Evolutionary conservation across 352 stramenopile genomes (phyloP), one percentile per base, ranked within the genome.

Genomic region (Phytophthora pinifolia): DNA sequence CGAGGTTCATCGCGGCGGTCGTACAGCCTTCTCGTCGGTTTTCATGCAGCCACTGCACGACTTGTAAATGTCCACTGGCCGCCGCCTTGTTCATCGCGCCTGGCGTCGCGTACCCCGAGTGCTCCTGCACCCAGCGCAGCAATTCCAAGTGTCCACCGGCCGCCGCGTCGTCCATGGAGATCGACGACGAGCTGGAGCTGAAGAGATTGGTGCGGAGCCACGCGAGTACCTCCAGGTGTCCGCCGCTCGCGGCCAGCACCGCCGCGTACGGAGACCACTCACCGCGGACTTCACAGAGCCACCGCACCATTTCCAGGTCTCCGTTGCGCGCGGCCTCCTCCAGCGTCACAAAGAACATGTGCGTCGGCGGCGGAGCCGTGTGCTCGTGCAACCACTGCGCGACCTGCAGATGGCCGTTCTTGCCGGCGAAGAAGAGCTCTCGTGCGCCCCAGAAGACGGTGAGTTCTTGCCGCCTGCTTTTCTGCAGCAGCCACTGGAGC

Each of bases 41-140:
- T 9, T 54, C 39, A 46, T 67, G 52, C 10, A 67, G 18, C 59
- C 59, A 67, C 15, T 50, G 32, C 9, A 88, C 65, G 0, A 86
- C 64, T 0, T 79, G 30, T n/a, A 88, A 47, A 43, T 85, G 72
- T 8, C 77, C 79, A 33, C 72, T 73, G 0, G 52, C 56, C 1
- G 76, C 75, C 1, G 78, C 78, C 25, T 71, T 79, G 42, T 86
- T 77, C 78, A 88, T 88, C 10, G 73, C 78, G 1, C 59, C 52
- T 4, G 48, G 30, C 9, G 59, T 67, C 2, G 60, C 64, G 43
- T 70, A 67, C 4, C 56, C 65, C 25, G 65, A 67, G 46, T 74
- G 59, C 10, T 64, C 48, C 25, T 70, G 65, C 37, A 74, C 36
- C 65, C 65, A 73, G 3, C 36, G 29, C 10, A 73, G 32, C 6